Percentiles rank a stretch among this genome's conserved stretches.
Evolutionary conservation across 2,329 filamentous ascomycete species (phyloP).

Genomic region (Aureobasidium vineae): DNA sequence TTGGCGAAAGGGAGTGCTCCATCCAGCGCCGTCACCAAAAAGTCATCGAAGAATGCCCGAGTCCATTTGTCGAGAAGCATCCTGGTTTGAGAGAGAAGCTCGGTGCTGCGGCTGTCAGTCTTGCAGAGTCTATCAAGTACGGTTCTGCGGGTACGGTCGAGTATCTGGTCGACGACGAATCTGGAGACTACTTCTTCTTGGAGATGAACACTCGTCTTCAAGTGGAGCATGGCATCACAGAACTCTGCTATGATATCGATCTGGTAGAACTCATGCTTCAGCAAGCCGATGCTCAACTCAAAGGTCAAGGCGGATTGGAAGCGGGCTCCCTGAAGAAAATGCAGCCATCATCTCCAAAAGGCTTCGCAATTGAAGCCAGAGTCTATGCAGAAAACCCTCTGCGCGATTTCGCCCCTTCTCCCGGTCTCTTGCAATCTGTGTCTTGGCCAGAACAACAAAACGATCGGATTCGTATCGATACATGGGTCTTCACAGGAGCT

Average conservation of each 20-base stretch:
- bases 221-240: constrained; percentile 59
- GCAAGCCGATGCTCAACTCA: constrained; percentile 54
- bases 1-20: constrained; percentile 86
- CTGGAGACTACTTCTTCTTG: constrained; percentile 70
- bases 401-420: constrained; percentile 58
- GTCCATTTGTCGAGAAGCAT: constrained; percentile 59
- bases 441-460: constrained; percentile 50
- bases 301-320: constrained; percentile 48
- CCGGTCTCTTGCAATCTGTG: constrained; percentile 59
- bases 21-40: constrained; percentile 87
- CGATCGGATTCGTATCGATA: constrained; percentile 57
- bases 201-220: constrained; percentile 61
- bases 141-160: constrained; percentile 88
- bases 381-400: constrained; percentile 60
- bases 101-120: constrained; percentile 66
- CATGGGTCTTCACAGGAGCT: constrained; percentile 60
- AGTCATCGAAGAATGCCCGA: constrained; percentile 84
- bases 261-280: constrained; percentile 57
- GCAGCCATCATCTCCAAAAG: constrained; percentile 46
- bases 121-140: constrained; percentile 60
- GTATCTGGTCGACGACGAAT: constrained; percentile 82
- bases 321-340: constrained; percentile 44
- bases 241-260: constrained; percentile 56
- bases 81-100: constrained; percentile 61
- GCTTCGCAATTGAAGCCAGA: constrained; percentile 54